These are phyloP conservation scores for Diplodia corticola DNA, from an alignment of 2,329 filamentous ascomycete species.

Conservation along the genomic window DNA sequence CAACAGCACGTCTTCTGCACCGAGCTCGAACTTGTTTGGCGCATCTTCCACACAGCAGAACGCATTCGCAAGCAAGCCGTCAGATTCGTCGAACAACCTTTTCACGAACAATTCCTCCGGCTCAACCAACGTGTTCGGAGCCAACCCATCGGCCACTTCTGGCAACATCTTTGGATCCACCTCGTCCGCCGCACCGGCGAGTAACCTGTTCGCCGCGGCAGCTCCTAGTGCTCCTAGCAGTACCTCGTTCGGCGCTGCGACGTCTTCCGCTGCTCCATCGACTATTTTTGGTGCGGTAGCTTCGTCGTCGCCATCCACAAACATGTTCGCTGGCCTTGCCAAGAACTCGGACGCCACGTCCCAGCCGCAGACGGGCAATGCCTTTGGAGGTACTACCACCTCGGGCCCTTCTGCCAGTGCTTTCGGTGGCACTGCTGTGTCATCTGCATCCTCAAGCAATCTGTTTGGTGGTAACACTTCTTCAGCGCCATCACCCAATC, in stretches of 20 bases:
- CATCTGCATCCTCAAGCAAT: background rate
- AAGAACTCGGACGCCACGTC: background rate
- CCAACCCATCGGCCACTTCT: slow-evolving; percentile 1
- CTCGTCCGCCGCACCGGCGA: slow-evolving; percentile 2
- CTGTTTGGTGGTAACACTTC: background rate
- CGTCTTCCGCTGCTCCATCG: background rate
- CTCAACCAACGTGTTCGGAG: background rate
- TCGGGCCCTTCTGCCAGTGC: background rate
- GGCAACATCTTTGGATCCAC: slow-evolving; percentile 1
- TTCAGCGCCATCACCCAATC: background rate
- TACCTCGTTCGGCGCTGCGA: background rate
- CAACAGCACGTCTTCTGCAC: background rate
- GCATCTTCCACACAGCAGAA: background rate
- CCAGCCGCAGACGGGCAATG: background rate
- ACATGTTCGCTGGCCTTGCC: background rate
- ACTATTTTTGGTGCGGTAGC: background rate
- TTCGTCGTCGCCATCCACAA: background rate
- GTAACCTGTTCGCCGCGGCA: background rate
- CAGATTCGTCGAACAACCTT: background rate
- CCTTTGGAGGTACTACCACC: background rate
- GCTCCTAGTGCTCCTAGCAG: background rate
- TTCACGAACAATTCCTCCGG: background rate
- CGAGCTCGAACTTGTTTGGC: background rate
- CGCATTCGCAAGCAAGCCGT: background rate
- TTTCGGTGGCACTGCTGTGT: background rate